Conservation (phyloP, 306 rosid species). For the Prunus mume region DNA sequence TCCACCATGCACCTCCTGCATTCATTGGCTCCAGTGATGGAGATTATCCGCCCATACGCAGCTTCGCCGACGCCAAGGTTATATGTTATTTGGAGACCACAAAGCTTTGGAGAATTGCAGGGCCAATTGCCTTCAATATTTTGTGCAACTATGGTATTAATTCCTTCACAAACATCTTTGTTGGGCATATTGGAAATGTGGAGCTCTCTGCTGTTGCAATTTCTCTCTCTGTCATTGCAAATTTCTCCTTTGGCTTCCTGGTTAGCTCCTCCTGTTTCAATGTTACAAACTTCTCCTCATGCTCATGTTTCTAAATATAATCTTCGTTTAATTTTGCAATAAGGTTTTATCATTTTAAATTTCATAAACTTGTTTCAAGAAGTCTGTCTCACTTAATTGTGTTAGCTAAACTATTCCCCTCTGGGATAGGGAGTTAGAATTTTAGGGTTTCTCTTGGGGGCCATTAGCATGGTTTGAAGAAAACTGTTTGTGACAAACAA, state of each 20-base stretch:
- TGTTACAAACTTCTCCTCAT: not conserved
- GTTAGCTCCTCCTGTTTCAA: conserved; percentile 19
- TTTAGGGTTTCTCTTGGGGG: not conserved
- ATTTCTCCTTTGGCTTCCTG: conserved; percentile 90
- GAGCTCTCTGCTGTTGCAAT: conserved; percentile 80
- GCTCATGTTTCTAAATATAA: not conserved
- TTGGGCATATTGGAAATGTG: conserved; percentile 71
- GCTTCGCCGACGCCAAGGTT: conserved; percentile 24
- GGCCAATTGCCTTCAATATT: conserved; percentile 74
- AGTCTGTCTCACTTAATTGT: not conserved
- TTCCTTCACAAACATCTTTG: conserved; percentile 75
- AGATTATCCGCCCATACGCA: conserved; percentile 35
- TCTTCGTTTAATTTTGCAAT: not conserved
- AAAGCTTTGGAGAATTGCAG: conserved; percentile 74
- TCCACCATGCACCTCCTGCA: conserved; percentile 50
- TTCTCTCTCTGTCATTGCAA: conserved; percentile 71
- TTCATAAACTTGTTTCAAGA: not conserved
- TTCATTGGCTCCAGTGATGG: conserved; percentile 39
- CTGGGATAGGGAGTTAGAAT: not conserved
- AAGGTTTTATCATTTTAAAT: not conserved
- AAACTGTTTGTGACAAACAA: not conserved
- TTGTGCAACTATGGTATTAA: conserved; percentile 74
- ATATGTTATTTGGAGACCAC: conserved; percentile 36
- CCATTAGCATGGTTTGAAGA: not conserved
- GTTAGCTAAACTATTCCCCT: no score